These are phyloP conservation scores for Kurtzmaniella quercitrusa DNA, from an alignment of 1,139 yeast genomes.

Conservation along the genomic window DNA sequence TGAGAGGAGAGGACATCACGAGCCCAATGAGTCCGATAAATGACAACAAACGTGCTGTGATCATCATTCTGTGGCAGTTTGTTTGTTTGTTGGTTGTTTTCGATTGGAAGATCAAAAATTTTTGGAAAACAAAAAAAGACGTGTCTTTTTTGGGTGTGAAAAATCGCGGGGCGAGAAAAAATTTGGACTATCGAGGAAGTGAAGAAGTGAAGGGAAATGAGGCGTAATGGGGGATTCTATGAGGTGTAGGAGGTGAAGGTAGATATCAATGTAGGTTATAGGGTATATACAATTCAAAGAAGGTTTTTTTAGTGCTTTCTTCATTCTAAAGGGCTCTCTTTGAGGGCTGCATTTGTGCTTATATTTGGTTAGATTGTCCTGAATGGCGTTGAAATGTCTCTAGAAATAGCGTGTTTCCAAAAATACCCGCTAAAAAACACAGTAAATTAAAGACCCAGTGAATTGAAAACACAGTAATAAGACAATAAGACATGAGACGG, in stretches of 20 bases:
- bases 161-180: background rate
- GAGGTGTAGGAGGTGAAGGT: background rate
- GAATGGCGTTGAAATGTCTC: no score
- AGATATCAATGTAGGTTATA: no score
- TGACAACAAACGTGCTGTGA: conserved; percentile 1
- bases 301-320: no score
- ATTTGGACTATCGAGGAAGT: background rate
- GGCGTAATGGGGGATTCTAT: background rate
- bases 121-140: background rate
- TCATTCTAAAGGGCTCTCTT: no score
- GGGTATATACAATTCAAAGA: no score
- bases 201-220: background rate
- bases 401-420: background rate
- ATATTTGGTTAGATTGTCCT: no score
- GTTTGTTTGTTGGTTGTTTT: background rate
- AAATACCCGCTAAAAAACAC: background rate
- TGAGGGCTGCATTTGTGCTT: no score
- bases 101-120: background rate
- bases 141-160: conserved; percentile 1
- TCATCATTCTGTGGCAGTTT: background rate
- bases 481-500: no score
- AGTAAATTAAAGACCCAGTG: background rate
- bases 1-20: conserved; percentile 49
- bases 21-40: conserved; percentile 2
- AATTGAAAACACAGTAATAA: no score